Conservation (phyloP, 208 protist species). For the Leishmania braziliensis region DNA sequence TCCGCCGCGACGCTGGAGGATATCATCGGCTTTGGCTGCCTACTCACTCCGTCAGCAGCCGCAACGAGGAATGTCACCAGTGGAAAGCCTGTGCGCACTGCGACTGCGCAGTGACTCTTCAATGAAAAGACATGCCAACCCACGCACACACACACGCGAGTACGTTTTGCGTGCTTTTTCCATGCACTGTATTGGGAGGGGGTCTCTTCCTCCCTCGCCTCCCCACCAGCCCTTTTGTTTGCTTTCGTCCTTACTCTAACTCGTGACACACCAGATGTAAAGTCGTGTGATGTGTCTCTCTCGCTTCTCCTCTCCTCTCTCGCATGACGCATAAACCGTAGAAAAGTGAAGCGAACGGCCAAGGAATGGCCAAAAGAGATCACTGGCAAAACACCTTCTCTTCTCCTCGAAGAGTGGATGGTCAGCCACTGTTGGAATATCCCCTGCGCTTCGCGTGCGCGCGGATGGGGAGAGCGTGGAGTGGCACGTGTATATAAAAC, state of each 20-base stretch:
- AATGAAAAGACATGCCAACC: not conserved
- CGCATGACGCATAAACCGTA: not conserved
- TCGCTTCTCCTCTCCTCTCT: not conserved
- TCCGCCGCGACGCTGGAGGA: slow-evolving; percentile 29
- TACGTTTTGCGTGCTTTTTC: not conserved
- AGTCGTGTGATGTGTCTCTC: not conserved
- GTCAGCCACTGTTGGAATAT: not conserved
- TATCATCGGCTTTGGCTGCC: slow-evolving; percentile 23
- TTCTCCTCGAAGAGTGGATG: not conserved
- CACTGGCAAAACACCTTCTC: not conserved
- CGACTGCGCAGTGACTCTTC: not conserved
- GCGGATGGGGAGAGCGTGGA: not conserved
- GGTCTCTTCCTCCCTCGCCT: not conserved
- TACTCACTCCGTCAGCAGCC: slow-evolving; percentile 12
- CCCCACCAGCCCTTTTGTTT: not conserved
- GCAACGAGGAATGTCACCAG: not conserved
- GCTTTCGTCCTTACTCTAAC: not conserved
- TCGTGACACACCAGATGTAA: not conserved
- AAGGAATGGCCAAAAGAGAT: not conserved
- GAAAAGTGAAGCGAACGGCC: not conserved
- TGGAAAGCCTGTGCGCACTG: not conserved
- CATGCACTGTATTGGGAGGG: too few relatives aligned
- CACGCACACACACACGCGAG: not conserved
- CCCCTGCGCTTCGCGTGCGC: not conserved
- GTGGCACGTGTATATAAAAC: not conserved